Evolutionary conservation across 805 yeast genomes (phyloP), one percentile per base, ranked within the genome.

Genomic region (Schizosaccharomyces osmophilus): DNA sequence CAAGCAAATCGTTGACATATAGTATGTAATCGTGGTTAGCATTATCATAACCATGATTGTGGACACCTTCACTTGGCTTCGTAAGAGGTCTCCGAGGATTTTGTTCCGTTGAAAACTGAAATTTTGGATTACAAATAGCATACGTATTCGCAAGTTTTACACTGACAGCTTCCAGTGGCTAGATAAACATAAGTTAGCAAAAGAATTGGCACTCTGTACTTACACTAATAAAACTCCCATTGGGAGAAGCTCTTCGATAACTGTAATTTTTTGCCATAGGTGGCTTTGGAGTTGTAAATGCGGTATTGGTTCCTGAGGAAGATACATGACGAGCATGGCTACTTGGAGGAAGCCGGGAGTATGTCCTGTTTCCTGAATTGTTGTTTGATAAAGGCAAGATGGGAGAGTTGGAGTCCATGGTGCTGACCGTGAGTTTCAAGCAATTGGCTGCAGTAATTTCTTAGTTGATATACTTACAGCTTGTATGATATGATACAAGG

Each of bases 71-170:
- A 69, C 82, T 81, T 2, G 97, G 97, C 69, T 93, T 90, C 0
- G 98, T 94, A 55, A 93, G 74, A 2, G 88, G 96, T 62, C 98
- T 75, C 64, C 87, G 81, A 2, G 98, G 99, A 69, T 93, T 93
- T 63, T 87, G 82, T 2, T 87, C 78, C 19, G 87, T 80, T 65
- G 84, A 83, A 71, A 93, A 93, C 64, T 82, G 82, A 72, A 87
- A 93, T 43, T 76, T 78, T 0, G 97, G 87, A 63, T 87, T 85
- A 72, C 97, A 90, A 62, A 90, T 78, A 9, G 85, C 75, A 70
- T 85, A 93, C 0, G 96, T 84, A 24, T 88, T 81, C 1, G 90
- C 78, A 60, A 93, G 73, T 59, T 85, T 81, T 3, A 82, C 78
- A 0, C 96, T 85, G 63, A 90, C 74, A 0, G 95, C 95, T 62